Base-by-base conservation (phyloP, 163 green algal genomes). In the Coccomyxa subellipsoidea region DNA sequence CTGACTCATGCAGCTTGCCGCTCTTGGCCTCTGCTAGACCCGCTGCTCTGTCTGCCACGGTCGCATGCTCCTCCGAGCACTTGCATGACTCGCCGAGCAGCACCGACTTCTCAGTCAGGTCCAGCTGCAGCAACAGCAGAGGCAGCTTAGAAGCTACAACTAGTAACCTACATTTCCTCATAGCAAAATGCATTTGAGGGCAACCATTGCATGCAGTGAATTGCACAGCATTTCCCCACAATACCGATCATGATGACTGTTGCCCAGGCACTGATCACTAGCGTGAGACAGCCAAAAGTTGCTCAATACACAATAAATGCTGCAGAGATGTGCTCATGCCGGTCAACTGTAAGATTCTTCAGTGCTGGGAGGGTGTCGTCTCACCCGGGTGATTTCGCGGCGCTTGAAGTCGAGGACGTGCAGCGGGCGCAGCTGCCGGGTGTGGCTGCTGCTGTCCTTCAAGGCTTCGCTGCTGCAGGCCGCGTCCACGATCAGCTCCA, bases 401-500 rank as follows among this genome's bases (percentile, higher is more conserved):
- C 35, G 25, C 76, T 69, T 80, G 38, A 80, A 34, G 76, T 69
- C 39, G 40, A 81, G 23, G n/a, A 53, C 7, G 31, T 81, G 40
- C 31, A 81, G 53, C 21, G 77, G 47, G 7, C 47, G 77, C 77
- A 81, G 47, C 5, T 39, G 32, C 8, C n/a, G 47, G 47, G 27
- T 25, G 23, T 69, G 76, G 21, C 29, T 40, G 23, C 29, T 36
- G 32, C n/a, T 39, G 25, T 81, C 70, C 37, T n/a, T 32, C 38
- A 40, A 23, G 7, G n/a, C 53, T 23, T 47, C 77, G 18, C 25
- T 29, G 18, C 21, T 73, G 77, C 29, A 54, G 6, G 77, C 81
- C 38, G 38, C 54, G 18, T 85, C 76, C 3, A 85, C 75, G 36
- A 82, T 69, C n/a, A 47, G 36, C 29, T 59, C 34, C 4, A 81